Evolutionary conservation across 2,329 filamentous ascomycete genomes (phyloP).

Genomic region (Trichoderma polysporum): DNA sequence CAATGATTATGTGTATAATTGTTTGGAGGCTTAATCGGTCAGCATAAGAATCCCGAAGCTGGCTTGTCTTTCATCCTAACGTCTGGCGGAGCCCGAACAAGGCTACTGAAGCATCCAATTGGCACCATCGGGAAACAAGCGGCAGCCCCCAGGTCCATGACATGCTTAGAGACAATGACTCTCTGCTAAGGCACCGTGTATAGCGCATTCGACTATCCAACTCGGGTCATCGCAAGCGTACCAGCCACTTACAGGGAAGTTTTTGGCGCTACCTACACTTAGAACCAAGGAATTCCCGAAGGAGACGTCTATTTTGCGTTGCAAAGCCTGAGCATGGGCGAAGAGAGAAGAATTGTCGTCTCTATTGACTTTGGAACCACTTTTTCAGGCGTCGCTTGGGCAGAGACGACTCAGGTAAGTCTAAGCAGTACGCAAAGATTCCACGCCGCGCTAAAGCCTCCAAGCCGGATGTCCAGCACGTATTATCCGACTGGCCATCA

Average conservation of each 20-base stretch:
- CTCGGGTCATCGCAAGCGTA: not conserved
- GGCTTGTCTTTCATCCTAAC: conserved; percentile 11
- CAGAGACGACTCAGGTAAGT: conserved; percentile 42
- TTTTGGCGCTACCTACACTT: not conserved
- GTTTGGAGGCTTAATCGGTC: not conserved
- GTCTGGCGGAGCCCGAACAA: conserved; percentile 13
- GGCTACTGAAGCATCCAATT: conserved; percentile 12
- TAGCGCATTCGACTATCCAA: conserved; percentile 4
- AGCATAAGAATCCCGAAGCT: conserved; percentile 11
- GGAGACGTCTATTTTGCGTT: conserved; percentile 17
- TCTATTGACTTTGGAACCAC: conserved; percentile 59
- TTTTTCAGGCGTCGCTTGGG: conserved; percentile 56
- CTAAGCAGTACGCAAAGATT: conserved; percentile 5
- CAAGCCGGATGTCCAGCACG: conserved; percentile 41
- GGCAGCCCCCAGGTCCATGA: conserved; percentile 6
- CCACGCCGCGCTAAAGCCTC: conserved; percentile 28
- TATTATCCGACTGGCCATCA: conserved; percentile 48
- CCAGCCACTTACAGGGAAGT: not conserved
- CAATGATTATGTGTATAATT: not conserved
- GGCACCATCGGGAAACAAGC: conserved; percentile 3
- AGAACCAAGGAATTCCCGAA: not conserved
- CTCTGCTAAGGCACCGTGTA: conserved; percentile 3
- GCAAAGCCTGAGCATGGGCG: conserved; percentile 29
- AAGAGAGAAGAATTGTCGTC: conserved; percentile 45
- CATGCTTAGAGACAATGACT: conserved; percentile 16